Conservation (phyloP, 2,329 filamentous ascomycete genomes). For the Ophiostoma montium region DNA sequence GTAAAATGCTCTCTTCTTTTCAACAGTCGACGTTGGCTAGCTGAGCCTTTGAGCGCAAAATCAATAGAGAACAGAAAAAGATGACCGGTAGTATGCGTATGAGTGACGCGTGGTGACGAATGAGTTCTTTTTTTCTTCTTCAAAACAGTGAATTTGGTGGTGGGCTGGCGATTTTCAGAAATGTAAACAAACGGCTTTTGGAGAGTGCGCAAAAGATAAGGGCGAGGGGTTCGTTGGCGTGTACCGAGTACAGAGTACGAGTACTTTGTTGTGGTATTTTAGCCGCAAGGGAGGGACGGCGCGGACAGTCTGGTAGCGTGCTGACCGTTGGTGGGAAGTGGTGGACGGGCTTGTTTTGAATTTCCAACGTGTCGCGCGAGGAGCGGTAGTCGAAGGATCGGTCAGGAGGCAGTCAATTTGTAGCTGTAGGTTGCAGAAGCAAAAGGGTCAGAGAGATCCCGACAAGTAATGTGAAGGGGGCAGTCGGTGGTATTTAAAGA, state of each 20-base stretch:
- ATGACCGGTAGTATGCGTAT: not conserved
- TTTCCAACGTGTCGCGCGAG: not conserved
- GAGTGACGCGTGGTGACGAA: not conserved
- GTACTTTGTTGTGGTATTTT: conserved; percentile 1
- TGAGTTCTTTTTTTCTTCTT: not conserved
- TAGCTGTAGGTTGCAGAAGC: not conserved
- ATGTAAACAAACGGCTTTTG: conserved; percentile 1
- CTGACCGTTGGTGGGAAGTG: not conserved
- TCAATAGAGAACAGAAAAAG: not conserved
- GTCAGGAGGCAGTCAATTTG: not conserved
- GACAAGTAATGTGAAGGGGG: not conserved
- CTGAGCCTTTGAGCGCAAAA: too few species aligned
- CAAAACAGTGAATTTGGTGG: not conserved
- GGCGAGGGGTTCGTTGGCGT: not conserved
- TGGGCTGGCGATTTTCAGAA: not conserved
- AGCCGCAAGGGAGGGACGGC: conserved; percentile 1
- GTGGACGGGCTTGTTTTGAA: not conserved
- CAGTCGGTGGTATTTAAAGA: conserved; percentile 1
- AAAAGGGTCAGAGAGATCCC: not conserved
- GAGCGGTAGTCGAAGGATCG: not conserved
- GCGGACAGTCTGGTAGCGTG: not conserved
- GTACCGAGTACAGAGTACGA: too few species aligned
- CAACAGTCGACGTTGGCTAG: not conserved
- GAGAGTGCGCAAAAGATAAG: too few species aligned
- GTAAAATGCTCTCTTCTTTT: not conserved